phyloP scores from a whole-genome alignment of 164 flowering plant genomes.

The Dillenia turbinata region DNA sequence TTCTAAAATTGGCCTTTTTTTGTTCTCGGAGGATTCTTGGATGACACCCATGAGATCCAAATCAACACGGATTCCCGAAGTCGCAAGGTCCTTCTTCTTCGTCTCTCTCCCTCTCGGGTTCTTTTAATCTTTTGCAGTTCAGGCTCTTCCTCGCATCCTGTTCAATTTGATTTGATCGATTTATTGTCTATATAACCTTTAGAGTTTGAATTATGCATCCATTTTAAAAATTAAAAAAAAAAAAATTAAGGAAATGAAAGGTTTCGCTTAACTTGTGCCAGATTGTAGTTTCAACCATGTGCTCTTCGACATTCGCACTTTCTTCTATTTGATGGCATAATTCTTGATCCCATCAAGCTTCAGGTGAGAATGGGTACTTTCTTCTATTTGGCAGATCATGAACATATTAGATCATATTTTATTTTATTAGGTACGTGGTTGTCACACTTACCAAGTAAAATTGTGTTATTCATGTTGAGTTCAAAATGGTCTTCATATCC shows the following conservation, averaged over 20 bases:
- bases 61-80: conserved; percentile 72
- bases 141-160: too few relatives aligned
- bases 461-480: neutral
- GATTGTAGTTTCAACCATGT: too few relatives aligned
- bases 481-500: conserved; percentile 2
- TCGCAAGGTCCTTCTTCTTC: conserved; percentile 49
- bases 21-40: conserved; percentile 68
- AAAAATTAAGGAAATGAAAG: too few relatives aligned
- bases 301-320: too few relatives aligned
- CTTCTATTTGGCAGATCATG: neutral
- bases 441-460: too few relatives aligned
- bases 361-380: conserved; percentile 36
- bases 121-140: neutral
- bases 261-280: too few relatives aligned
- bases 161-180: too few relatives aligned
- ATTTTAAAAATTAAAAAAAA: too few relatives aligned
- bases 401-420: too few relatives aligned
- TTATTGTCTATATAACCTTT: too few relatives aligned
- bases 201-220: too few relatives aligned
- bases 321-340: conserved; percentile 43
- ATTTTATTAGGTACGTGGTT: too few relatives aligned
- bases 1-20: neutral
- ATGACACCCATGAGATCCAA: conserved; percentile 56
- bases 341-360: conserved; percentile 56
- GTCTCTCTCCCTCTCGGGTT: neutral